A percentile compares a stretch with the other conserved stretches of the same genome.
Evolutionary conservation across 2,329 filamentous ascomycete genomes (phyloP).

Genomic region (Penicillium sp.): DNA sequence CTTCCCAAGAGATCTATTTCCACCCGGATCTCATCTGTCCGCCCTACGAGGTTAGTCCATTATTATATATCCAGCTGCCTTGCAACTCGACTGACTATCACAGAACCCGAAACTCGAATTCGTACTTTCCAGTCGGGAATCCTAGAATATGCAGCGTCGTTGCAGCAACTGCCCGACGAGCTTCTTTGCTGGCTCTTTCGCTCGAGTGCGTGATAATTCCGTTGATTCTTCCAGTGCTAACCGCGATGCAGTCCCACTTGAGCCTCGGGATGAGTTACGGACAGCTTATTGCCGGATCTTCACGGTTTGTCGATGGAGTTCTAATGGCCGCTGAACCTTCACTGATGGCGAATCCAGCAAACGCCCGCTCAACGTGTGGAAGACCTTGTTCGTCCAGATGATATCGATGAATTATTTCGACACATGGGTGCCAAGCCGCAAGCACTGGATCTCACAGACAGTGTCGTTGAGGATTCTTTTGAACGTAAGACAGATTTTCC

Average conservation of each 20-base stretch:
- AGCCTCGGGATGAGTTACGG: slow-evolving; percentile 56
- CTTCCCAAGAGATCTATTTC: slow-evolving; percentile 38
- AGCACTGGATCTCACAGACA: slow-evolving; percentile 39
- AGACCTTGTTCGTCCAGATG: slow-evolving; percentile 36
- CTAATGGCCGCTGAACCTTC: background rate
- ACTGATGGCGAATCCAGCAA: slow-evolving; percentile 25
- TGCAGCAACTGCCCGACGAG: slow-evolving; percentile 57
- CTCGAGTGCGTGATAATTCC: slow-evolving; percentile 26
- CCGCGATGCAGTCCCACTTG: slow-evolving; percentile 46
- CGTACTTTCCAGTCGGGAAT: slow-evolving; percentile 63
- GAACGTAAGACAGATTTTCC: slow-evolving; percentile 20
- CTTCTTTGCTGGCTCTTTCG: slow-evolving; percentile 63
- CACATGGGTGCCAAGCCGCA: slow-evolving; percentile 55
- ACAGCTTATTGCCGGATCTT: slow-evolving; percentile 60
- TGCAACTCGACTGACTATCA: slow-evolving; percentile 8
- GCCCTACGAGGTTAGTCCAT: slow-evolving; percentile 33
- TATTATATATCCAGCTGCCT: background rate
- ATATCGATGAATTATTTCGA: slow-evolving; percentile 55
- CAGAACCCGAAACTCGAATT: slow-evolving; percentile 52
- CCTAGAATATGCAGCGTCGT: slow-evolving; percentile 53
- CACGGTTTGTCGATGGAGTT: slow-evolving; percentile 41
- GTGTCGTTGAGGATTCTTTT: slow-evolving; percentile 26
- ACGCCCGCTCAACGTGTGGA: slow-evolving; percentile 29
- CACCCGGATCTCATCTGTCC: slow-evolving; percentile 28
- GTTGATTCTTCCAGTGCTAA: background rate